A percentile compares a stretch with the other conserved stretches of the same genome.
Conservation (phyloP, 1,139 yeast genomes). For the Hemisphaericaspora xylanilytica region DNA sequence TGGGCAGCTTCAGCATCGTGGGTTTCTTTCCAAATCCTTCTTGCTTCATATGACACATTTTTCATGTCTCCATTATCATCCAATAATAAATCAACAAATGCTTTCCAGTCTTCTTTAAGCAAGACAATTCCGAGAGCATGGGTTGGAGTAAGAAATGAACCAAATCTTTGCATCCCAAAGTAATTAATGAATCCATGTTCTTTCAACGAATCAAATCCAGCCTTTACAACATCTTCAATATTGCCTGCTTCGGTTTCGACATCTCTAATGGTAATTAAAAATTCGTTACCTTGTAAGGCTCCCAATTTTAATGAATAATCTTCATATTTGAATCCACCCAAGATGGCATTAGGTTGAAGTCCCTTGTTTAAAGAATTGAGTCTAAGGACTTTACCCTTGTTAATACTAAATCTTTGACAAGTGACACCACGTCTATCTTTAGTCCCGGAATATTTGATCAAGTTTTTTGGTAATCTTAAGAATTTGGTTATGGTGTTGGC, state of each 20-base stretch:
- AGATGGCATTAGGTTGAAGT: conserved; percentile 60
- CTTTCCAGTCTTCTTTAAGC: conserved; percentile 72
- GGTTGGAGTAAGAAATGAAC: conserved; percentile 90
- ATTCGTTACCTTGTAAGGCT: conserved; percentile 84
- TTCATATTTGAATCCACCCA: conserved; percentile 76
- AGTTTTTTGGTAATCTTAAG: conserved; percentile 67
- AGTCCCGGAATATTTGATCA: conserved; percentile 86
- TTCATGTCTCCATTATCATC: conserved; percentile 82
- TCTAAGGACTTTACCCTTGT: conserved; percentile 73
- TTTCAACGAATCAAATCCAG: conserved; percentile 57
- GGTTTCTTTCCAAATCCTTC: conserved; percentile 78
- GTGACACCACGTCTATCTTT: conserved; percentile 97
- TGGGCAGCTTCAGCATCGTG: conserved; percentile 64
- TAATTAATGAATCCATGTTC: conserved; percentile 84
- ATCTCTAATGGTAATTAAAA: conserved; percentile 78
- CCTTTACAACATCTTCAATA: conserved; percentile 43
- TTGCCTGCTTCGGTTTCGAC: conserved; percentile 32
- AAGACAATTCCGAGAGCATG: conserved; percentile 78
- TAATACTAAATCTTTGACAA: conserved; percentile 75
- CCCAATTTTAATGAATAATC: conserved; percentile 70
- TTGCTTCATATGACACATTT: conserved; percentile 80
- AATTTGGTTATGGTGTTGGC: conserved; percentile 72
- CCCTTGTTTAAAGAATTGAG: conserved; percentile 73
- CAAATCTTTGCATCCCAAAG: conserved; percentile 96
- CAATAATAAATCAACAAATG: conserved; percentile 72